Base-by-base conservation (phyloP, 1,284 basidiomycete species). In the Papiliotrema laurentii region DNA sequence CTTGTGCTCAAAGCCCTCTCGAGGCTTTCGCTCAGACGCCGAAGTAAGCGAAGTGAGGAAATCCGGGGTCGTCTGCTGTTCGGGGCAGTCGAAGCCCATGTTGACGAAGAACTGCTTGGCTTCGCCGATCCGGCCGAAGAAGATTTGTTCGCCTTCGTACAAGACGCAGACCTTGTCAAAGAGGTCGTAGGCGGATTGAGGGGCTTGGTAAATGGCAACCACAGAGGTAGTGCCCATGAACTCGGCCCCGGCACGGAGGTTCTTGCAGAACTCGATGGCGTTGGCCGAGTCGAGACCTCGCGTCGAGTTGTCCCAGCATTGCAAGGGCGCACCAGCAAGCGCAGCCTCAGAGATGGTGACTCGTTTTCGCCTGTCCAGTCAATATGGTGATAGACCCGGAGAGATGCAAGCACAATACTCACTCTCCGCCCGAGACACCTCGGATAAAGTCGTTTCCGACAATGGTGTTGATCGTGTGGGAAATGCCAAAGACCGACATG, bases 61-160 rank as follows among this genome's bases (percentile, higher is more conserved):
- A 62, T 85, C 84, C 37, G 71, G 69, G 14, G 61, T 63, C 19
- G 73, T 73, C 53, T 73, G 69, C 50, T 72, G 72, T 30, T 66
- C 62, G 39, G 67, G 77, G 63, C 71, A 73, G 31, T 83, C 79
- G 76, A 83, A 94, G 7, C 90, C 90, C 49, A 92, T 78, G 39
- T 77, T 70, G 63, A 86, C 80, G 59, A 91, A 91, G 75, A 89
- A 92, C 3, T 76, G 74, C 44, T 87, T 83, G 14, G 89, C 90
- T 48, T 83, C 79, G 74, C 71, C 70, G 1, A 83, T 79, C 6
- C 82, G 81, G 5, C 90, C 90, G 66, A 83, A 89, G 78, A 83
- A 93, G 34, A 89, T 86, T 66, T 89, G 84, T 49, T 82, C 84
- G 10, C 90, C 90, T 68, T 88, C 77, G 71, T 89, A 83, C 45